Percentiles rank a stretch among this genome's conserved stretches.
Evolutionary conservation across 345 rosid species (phyloP).

Genomic region (Excoecaria agallocha): DNA sequence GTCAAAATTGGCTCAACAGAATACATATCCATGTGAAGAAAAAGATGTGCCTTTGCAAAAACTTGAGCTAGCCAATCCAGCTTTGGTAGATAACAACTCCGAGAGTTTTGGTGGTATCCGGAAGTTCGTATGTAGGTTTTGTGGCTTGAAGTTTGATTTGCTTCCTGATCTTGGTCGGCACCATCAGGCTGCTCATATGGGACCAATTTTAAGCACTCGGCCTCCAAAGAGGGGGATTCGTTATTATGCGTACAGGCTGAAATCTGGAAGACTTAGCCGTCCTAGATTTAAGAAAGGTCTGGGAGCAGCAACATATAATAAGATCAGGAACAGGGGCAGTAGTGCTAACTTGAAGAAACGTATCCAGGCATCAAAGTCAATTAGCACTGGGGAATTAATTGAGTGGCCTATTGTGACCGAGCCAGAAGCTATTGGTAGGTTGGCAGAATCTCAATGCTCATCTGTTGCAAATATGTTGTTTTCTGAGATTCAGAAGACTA

Average conservation of each 20-base stretch:
- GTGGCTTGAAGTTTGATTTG: conserved; percentile 86
- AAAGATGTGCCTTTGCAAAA: conserved; percentile 36
- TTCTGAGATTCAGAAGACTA: conserved; percentile 68
- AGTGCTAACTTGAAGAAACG: conserved; percentile 67
- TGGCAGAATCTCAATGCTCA: conserved; percentile 64
- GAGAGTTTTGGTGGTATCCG: conserved; percentile 46
- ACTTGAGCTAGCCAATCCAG: conserved; percentile 38
- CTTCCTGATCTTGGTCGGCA: conserved; percentile 98
- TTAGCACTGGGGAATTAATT: conserved; percentile 30
- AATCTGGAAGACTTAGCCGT: conserved; percentile 89
- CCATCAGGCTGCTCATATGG: conserved; percentile 99
- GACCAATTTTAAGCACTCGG: conserved; percentile 51
- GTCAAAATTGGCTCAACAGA: conserved; percentile 39
- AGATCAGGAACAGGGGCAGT: conserved; percentile 66
- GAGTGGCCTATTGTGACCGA: conserved; percentile 38
- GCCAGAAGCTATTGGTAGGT: conserved; percentile 41
- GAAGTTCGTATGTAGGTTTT: conserved; percentile 78
- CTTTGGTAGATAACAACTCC: conserved; percentile 38
- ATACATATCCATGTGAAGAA: conserved; percentile 19
- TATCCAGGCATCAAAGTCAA: conserved; percentile 63
- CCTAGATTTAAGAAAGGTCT: conserved; percentile 84
- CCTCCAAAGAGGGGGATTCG: conserved; percentile 69
- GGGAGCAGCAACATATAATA: conserved; percentile 68
- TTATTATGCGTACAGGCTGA: conserved; percentile 64
- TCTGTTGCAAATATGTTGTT: conserved; percentile 64